Evolutionary conservation across 345 rosid species (phyloP).

Genomic region (Bretschneidera sinensis): DNA sequence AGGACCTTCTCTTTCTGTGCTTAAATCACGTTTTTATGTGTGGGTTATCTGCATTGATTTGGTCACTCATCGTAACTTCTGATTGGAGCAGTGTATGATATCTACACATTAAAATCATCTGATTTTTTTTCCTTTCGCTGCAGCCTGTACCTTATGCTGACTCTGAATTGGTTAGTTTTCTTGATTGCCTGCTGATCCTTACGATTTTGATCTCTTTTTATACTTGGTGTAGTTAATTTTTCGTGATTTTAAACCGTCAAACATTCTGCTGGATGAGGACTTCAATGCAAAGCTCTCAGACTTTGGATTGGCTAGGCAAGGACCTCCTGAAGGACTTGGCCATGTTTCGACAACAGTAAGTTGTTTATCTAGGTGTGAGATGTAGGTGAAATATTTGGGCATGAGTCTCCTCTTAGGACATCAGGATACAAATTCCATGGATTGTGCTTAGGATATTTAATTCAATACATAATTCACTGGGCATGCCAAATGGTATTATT

Average conservation of each 20-base stretch:
- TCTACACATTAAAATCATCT: too few species aligned
- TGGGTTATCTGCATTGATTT: too few species aligned
- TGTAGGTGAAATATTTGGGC: neutral
- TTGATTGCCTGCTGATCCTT: too few species aligned
- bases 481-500: neutral
- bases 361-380: constrained; percentile 3
- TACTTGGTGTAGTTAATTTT: constrained; percentile 60
- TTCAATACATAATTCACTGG: neutral
- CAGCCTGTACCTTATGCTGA: too few species aligned
- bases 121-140: too few species aligned
- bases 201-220: neutral
- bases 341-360: constrained; percentile 89
- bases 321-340: constrained; percentile 82
- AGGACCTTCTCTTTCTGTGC: too few species aligned
- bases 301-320: constrained; percentile 92
- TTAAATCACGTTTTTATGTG: too few species aligned
- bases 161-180: too few species aligned
- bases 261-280: constrained; percentile 77
- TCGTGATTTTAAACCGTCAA: constrained; percentile 91
- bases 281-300: constrained; percentile 91
- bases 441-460: neutral
- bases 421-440: neutral
- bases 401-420: neutral
- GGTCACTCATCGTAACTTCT: too few species aligned
- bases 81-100: too few species aligned